A percentile compares a stretch with the other conserved stretches of the same genome.
Evolutionary conservation across 139 green algal genomes (phyloP).

Genomic region (Chlamydomonas incerta): DNA sequence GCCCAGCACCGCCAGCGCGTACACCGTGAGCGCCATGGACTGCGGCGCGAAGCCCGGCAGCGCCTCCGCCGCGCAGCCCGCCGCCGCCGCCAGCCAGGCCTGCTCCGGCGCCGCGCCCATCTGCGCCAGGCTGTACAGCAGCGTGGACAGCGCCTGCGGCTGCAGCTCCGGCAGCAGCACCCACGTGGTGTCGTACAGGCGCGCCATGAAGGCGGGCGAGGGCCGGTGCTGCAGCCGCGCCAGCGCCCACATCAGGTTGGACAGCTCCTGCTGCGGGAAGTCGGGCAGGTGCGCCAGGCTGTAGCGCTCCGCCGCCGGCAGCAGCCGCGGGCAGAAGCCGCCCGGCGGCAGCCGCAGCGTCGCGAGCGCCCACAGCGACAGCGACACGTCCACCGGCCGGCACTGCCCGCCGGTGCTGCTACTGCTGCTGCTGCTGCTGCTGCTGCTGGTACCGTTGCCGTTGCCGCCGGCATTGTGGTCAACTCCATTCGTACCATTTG

Average conservation of each 20-base stretch:
- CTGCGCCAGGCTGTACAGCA: slow-evolving; percentile 24
- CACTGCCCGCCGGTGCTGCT: not conserved
- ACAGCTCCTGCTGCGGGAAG: slow-evolving; percentile 10
- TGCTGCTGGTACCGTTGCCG: not conserved
- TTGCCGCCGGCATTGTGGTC: not conserved
- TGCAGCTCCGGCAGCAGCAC: slow-evolving; percentile 2
- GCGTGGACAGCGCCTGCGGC: slow-evolving; percentile 30
- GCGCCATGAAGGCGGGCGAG: not conserved
- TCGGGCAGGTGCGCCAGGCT: not conserved
- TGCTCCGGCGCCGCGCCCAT: not conserved
- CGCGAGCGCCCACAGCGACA: slow-evolving; percentile 30
- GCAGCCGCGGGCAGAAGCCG: not conserved
- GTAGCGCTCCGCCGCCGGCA: slow-evolving; percentile 10
- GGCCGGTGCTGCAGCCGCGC: slow-evolving; percentile 35
- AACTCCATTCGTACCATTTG: not conserved
- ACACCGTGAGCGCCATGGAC: slow-evolving; percentile 8
- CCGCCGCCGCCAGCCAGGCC: slow-evolving; percentile 5
- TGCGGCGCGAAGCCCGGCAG: slow-evolving; percentile 12
- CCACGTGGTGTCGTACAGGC: not conserved
- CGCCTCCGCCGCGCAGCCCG: not conserved
- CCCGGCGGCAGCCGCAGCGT: slow-evolving; percentile 10
- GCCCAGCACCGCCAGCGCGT: slow-evolving; percentile 5
- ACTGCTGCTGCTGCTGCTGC: not conserved
- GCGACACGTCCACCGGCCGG: slow-evolving; percentile 16
- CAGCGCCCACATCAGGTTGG: slow-evolving; percentile 29